Evolutionary conservation across 371 early-diverging fungal genomes (phyloP).

Genomic region (Mortierella sp.): DNA sequence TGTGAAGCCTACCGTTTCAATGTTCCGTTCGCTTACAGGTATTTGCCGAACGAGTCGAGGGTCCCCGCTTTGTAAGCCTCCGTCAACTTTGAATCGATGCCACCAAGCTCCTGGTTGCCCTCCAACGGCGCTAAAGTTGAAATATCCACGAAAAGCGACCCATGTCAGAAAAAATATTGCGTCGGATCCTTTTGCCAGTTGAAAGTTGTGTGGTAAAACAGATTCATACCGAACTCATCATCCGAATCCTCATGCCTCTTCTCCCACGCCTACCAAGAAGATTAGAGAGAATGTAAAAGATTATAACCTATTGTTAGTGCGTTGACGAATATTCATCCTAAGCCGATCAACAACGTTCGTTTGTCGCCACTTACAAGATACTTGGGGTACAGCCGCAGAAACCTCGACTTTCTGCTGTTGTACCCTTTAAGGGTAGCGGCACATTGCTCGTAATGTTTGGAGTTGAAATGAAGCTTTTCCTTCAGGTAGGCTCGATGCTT

Average conservation of each 20-base stretch:
- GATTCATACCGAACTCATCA: constrained; percentile 61
- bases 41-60: constrained; percentile 75
- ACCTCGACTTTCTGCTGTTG: constrained; percentile 61
- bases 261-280: constrained; percentile 63
- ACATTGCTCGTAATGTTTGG: constrained; percentile 76
- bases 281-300: neutral
- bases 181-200: neutral
- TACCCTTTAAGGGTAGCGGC: constrained; percentile 61
- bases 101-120: constrained; percentile 61
- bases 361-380: constrained; percentile 60
- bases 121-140: constrained; percentile 57
- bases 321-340: neutral
- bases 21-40: constrained; percentile 60
- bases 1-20: neutral
- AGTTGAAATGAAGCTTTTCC: constrained; percentile 78
- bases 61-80: constrained; percentile 54
- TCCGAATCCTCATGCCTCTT: constrained; percentile 66
- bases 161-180: neutral
- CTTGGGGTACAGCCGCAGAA: constrained; percentile 76
- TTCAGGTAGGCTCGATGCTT: constrained; percentile 69
- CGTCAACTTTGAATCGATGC: constrained; percentile 61
- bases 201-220: neutral
- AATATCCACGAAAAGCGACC: neutral
- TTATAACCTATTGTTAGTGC: too few species aligned
- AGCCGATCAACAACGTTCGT: neutral